Percentiles rank a stretch among this genome's conserved stretches.
phyloP scores from a whole-genome alignment of 306 rosid species.

The Acacia acuminata region DNA sequence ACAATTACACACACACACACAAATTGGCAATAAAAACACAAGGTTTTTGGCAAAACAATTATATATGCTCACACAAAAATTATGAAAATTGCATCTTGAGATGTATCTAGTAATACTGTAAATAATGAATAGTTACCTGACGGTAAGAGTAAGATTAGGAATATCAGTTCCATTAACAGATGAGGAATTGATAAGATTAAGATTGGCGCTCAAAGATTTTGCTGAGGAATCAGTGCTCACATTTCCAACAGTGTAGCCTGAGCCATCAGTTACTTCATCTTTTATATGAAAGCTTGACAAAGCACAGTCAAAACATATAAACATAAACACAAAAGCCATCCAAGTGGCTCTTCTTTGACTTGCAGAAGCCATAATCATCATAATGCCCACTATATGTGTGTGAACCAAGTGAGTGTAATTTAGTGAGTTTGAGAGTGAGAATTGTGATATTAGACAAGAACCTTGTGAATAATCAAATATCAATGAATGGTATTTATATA shows the following conservation, averaged over 20 bases:
- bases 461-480: too few species aligned
- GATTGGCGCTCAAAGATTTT: slow-evolving; percentile 52
- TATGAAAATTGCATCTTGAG: too few species aligned
- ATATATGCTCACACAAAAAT: not conserved
- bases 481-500: too few species aligned
- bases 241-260: slow-evolving; percentile 57
- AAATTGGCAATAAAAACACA: too few species aligned
- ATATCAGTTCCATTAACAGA: slow-evolving; percentile 68
- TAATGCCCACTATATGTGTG: not conserved
- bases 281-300: not conserved
- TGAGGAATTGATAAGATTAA: slow-evolving; percentile 56
- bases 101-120: not conserved
- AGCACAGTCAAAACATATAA: not conserved
- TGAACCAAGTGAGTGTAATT: not conserved
- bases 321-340: not conserved
- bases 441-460: not conserved
- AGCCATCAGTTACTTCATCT: slow-evolving; percentile 36
- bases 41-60: not conserved
- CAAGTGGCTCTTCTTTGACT: not conserved
- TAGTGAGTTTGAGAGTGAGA: not conserved
- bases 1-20: too few species aligned
- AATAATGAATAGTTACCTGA: slow-evolving; percentile 52
- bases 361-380: not conserved
- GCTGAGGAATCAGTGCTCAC: slow-evolving; percentile 24
- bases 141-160: slow-evolving; percentile 49